These are phyloP conservation scores for Porosira glacialis DNA, from an alignment of 352 stramenopile species.

Conservation along the genomic window DNA sequence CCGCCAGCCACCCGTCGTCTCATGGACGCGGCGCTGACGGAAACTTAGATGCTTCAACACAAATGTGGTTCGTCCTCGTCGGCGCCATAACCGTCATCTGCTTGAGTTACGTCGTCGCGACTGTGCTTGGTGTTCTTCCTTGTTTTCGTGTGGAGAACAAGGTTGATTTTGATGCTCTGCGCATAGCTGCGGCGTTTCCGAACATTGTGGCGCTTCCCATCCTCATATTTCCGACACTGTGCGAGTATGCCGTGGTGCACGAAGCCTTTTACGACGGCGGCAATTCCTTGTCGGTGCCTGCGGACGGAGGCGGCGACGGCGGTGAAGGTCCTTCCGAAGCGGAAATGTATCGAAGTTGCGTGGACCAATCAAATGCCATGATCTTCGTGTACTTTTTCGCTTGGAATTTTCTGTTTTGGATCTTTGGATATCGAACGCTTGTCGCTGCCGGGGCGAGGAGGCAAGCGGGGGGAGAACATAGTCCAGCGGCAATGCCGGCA, in stretches of 20 bases:
- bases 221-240: conserved; percentile 72
- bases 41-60: no score
- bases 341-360: conserved; percentile 46
- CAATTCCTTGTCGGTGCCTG: no score
- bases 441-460: conserved; percentile 42
- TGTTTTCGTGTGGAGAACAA: conserved; percentile 48
- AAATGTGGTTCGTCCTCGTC: conserved; percentile 66
- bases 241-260: conserved; percentile 66
- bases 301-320: no score
- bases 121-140: conserved; percentile 40
- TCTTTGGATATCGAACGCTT: conserved; percentile 56
- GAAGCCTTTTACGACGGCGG: conserved; percentile 46
- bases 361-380: conserved; percentile 43
- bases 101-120: conserved; percentile 51
- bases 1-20: no score
- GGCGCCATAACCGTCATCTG: conserved; percentile 46
- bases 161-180: conserved; percentile 62
- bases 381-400: conserved; percentile 76
- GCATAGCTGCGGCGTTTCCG: conserved; percentile 64
- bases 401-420: conserved; percentile 64
- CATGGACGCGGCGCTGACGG: no score
- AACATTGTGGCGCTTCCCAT: conserved; percentile 75
- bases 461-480: conserved; percentile 10
- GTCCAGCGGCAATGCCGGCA: conserved; percentile 7
- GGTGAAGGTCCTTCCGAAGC: no score